phyloP scores from a whole-genome alignment of 73 alveolate genomes.

The Symbiodinium natans region DNA sequence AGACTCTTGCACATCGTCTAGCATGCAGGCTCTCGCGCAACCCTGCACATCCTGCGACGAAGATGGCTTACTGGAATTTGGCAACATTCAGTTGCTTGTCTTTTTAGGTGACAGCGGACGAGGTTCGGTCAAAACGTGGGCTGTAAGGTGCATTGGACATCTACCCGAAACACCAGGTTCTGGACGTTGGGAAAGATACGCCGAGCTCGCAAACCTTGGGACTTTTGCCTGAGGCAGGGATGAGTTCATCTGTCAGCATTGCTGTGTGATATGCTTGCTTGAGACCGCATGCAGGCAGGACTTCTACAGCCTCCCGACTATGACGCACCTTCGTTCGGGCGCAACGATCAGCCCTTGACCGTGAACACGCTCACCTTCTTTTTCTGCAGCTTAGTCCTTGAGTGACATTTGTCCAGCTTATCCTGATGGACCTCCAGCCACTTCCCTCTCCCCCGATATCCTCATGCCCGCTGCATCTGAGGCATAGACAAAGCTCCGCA shows the following conservation, averaged over 20 bases:
- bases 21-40: not conserved
- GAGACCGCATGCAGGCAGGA: not conserved
- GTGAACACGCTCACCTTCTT: constrained; percentile 43
- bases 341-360: constrained; percentile 71
- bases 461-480: not conserved
- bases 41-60: not conserved
- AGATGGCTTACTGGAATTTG: constrained; percentile 21
- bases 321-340: constrained; percentile 49
- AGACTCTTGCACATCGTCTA: too few species aligned
- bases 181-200: constrained; percentile 35
- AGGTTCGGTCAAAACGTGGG: too few species aligned
- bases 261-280: too few species aligned
- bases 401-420: not conserved
- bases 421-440: not conserved
- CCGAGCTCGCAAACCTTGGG: constrained; percentile 41
- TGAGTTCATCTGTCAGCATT: too few species aligned
- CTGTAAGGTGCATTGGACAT: constrained; percentile 35
- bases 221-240: constrained; percentile 28
- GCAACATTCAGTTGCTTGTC: constrained; percentile 43
- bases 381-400: constrained; percentile 14
- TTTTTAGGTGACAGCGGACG: not conserved
- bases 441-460: not conserved
- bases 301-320: not conserved
- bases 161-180: constrained; percentile 56
- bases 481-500: constrained; percentile 47